A percentile compares a stretch with the other conserved stretches of the same genome.
Conservation (phyloP, 345 rosid genomes). For the Leavenworthia alabamica region DNA sequence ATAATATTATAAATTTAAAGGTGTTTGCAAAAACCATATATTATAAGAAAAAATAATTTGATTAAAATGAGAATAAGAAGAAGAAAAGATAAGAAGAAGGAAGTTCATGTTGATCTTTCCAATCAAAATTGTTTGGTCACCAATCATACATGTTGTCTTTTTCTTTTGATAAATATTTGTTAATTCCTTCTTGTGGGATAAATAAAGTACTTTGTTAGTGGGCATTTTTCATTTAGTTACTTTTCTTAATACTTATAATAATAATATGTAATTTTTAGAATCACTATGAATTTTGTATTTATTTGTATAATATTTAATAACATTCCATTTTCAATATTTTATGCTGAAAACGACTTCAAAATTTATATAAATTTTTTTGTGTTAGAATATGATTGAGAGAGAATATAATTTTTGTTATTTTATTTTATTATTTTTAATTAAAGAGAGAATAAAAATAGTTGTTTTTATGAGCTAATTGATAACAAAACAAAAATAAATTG, state of each 20-base stretch:
- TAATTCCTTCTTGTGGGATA: conserved; percentile 29
- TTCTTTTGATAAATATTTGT: conserved; percentile 23
- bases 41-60: not conserved
- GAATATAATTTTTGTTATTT: no score
- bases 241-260: conserved; percentile 9
- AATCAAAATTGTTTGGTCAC: conserved; percentile 40
- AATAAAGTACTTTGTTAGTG: conserved; percentile 54
- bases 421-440: no score
- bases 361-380: not conserved
- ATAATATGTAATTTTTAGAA: not conserved
- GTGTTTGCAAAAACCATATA: conserved; percentile 4
- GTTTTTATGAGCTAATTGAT: not conserved
- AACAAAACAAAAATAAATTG: not conserved
- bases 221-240: conserved; percentile 47
- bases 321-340: not conserved
- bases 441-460: not conserved
- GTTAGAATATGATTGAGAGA: not conserved
- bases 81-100: conserved; percentile 35
- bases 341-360: conserved; percentile 18
- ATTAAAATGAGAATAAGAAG: conserved; percentile 38
- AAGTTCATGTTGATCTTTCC: conserved; percentile 52
- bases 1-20: conserved; percentile 17
- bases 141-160: conserved; percentile 39
- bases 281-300: conserved; percentile 14
- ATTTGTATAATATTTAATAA: conserved; percentile 12